Percentiles rank a stretch among this genome's conserved stretches.
These are phyloP conservation scores for Trichoderma harzianum DNA, from an alignment of 2,329 filamentous ascomycete genomes.

Conservation along the genomic window DNA sequence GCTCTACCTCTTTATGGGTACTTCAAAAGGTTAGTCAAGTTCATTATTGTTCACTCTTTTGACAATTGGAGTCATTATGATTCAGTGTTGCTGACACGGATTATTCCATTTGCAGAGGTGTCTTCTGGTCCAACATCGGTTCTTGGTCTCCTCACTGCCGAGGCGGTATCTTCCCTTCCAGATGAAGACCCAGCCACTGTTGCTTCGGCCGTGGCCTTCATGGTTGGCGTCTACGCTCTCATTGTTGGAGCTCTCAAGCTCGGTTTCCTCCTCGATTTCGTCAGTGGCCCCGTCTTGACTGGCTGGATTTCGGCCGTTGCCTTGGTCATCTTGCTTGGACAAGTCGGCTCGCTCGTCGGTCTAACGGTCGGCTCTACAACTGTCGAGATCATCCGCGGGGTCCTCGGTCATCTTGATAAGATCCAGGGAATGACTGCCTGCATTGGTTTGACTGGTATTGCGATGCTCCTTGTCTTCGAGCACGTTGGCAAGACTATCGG, in stretches of 20 bases:
- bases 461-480: conserved; percentile 55
- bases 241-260: conserved; percentile 59
- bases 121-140: conserved; percentile 63
- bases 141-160: conserved; percentile 59
- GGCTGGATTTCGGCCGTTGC: conserved; percentile 66
- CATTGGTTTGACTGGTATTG: conserved; percentile 55
- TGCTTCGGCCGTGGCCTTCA: conserved; percentile 59
- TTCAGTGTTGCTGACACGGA: not conserved
- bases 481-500: conserved; percentile 58
- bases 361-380: conserved; percentile 50
- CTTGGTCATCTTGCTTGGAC: conserved; percentile 63
- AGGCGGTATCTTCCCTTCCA: conserved; percentile 53
- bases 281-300: conserved; percentile 60
- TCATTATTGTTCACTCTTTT: not conserved
- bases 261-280: conserved; percentile 63
- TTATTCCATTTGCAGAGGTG: conserved; percentile 41
- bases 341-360: conserved; percentile 59
- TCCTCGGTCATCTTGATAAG: conserved; percentile 53
- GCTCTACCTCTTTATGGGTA: conserved; percentile 58
- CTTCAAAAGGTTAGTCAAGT: conserved; percentile 50
- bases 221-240: conserved; percentile 60
- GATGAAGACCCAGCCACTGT: conserved; percentile 54
- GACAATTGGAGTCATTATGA: not conserved
- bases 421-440: conserved; percentile 57
- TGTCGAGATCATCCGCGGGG: conserved; percentile 56